Percentiles rank a stretch among this genome's conserved stretches.
Conservation (phyloP, 2,329 filamentous ascomycete genomes). For the Diaporthe ampelina region DNA sequence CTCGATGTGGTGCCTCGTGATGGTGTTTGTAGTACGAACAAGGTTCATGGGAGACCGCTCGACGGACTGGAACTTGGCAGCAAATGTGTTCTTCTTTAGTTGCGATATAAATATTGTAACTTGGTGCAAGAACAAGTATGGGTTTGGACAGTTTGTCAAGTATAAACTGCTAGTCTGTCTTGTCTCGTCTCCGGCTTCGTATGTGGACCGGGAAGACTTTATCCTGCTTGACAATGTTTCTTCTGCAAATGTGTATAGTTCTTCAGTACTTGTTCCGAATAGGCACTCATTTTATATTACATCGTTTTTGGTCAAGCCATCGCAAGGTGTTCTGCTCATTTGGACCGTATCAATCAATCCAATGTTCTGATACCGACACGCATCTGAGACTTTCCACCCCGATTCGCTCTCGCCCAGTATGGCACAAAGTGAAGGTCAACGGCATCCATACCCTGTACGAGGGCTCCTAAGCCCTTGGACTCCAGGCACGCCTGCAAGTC, state of each 20-base stretch:
- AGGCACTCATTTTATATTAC: too few species aligned
- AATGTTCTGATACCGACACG: constrained; percentile 38
- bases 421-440: constrained; percentile 64
- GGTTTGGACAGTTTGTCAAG: too few species aligned
- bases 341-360: not conserved
- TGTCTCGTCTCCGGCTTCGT: not conserved
- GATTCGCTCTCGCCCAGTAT: constrained; percentile 68
- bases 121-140: too few species aligned
- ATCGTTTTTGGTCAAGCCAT: not conserved
- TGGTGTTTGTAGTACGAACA: too few species aligned
- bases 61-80: too few species aligned
- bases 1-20: too few species aligned
- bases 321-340: not conserved
- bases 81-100: too few species aligned
- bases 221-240: not conserved
- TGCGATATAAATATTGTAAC: too few species aligned
- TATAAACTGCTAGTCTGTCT: not conserved
- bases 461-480: constrained; percentile 43
- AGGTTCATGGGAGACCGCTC: too few species aligned
- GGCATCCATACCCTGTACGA: constrained; percentile 35
- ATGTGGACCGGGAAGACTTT: not conserved
- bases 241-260: not conserved
- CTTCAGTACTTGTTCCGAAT: not conserved
- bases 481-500: constrained; percentile 37
- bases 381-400: constrained; percentile 50